These are phyloP conservation scores for Dothistroma pini DNA, from an alignment of 2,329 filamentous ascomycete species.

Conservation along the genomic window DNA sequence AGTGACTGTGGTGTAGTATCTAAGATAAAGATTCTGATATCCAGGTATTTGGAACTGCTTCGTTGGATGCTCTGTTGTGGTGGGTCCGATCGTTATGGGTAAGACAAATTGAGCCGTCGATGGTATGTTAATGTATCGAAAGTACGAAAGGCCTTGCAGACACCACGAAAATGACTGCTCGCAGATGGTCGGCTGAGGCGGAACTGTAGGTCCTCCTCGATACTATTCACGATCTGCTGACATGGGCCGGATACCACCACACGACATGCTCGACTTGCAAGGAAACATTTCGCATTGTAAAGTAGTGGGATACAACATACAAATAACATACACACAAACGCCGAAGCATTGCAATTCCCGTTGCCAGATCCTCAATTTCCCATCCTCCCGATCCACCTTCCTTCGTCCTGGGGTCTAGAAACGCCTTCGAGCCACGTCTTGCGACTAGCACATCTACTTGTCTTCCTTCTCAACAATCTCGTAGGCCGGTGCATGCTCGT, in stretches of 20 bases:
- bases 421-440: not conserved
- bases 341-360: not conserved
- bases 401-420: not conserved
- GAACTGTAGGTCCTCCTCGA: too few species aligned
- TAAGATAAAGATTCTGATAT: not conserved
- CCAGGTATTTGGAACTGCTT: not conserved
- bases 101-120: not conserved
- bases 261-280: too few species aligned
- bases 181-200: too few species aligned
- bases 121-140: too few species aligned
- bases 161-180: too few species aligned
- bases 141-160: too few species aligned
- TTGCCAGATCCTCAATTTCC: not conserved
- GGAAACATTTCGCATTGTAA: not conserved
- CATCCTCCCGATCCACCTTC: not conserved
- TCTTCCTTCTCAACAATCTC: slow-evolving; percentile 20
- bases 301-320: not conserved
- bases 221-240: too few species aligned
- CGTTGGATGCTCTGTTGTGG: not conserved
- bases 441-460: slow-evolving; percentile 9
- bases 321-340: not conserved
- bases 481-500: slow-evolving; percentile 36
- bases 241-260: too few species aligned
- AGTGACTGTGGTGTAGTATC: not conserved
- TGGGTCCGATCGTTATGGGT: not conserved